Base-by-base conservation (phyloP, 1,139 yeast species). In the Yamadazyma epiphylla region DNA sequence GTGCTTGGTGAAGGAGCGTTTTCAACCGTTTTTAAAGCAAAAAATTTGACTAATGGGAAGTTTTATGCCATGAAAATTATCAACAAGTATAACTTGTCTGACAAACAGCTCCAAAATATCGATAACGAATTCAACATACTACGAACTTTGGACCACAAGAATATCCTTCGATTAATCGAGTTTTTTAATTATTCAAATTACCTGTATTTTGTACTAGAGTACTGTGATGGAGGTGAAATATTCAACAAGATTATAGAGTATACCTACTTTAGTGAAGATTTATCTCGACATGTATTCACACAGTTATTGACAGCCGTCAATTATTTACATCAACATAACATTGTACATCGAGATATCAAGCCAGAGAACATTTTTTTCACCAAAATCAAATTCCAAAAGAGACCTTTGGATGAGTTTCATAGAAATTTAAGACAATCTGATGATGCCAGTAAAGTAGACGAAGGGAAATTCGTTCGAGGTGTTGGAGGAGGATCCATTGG, bases 401-500 rank as follows among this genome's bases (percentile, higher is more conserved):
- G 78, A 21, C 35, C 66, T 2, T 39, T 40, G 3, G 70, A 76
- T 3, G 68, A 65, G 30, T 57, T 62, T 26, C 60, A 61, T 25
- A 58, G 58, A 19, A 30, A 38, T 5, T 62, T 78, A 26, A 68
- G 96, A 23, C 68, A 74, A 35, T 81, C 89, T 10, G 96, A 88
- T 52, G 96, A 88, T 52, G 62, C 61, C 30, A 62, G 75, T 12
- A 91, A 91, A 51, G 59, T 70, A 5, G 97, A 91, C 51, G 99
- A 91, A 59, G 99, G 99, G 17, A 69, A 64, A 32, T 89, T 87
- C 48, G 58, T 64, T 2, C 79, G 81, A 3, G 84, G 84, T 23
- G 58, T 81, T 15, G 99, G 98, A 27, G 89, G 94, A 22, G 97
- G 96, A 29, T 86, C 91, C 13, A 81, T 89, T 38, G 96, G 96